Base-by-base conservation (phyloP, 2,329 filamentous ascomycete genomes). In the Cryphonectria japonica region DNA sequence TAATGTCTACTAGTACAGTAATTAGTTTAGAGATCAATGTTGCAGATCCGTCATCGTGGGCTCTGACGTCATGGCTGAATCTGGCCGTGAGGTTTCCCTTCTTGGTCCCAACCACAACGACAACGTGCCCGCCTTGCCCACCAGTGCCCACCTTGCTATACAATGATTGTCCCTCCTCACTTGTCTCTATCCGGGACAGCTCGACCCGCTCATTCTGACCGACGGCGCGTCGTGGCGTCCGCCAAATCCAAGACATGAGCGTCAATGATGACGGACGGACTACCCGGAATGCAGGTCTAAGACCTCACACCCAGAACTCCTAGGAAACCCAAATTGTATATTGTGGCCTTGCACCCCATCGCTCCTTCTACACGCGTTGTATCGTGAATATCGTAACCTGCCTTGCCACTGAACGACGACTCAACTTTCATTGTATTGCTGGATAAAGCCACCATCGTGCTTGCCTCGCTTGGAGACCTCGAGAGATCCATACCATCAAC, bases 241-340 rank as follows among this genome's bases (percentile, higher is more conserved):
- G 50, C n/a, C 32, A n/a, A n/a, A 39, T 69, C 62, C 52, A 69
- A 71, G 70, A 71, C 70, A 71, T n/a, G n/a, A 26, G 29, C 63
- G 66, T 65, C 66, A 70, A 62, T 22, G 69, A 70, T 68, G 69
- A 70, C 69, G 69, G 69, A 70, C 69, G 69, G 69, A 32, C 8
- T 50, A 43, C 43, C 59, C 52, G 60, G 64, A 52, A 54, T 66
- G 50, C 54, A 57, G 22, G 29, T 41, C 32, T 32, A 57, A 34
- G n/a, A 57, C 32, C 34, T 37, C 32, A n/a, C 46, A 39, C 19
- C 50, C 2, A 50, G 22, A 50, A 50, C 7, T 8, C 19, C 43
- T 7, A 46, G 43, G 43, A 22, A 54, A 43, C 41, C 41, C 61
- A 3, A 29, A 41, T 26, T 46, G 54, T 59, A 59, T 59, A 59